Percentiles rank a stretch among this genome's conserved stretches.
Conservation (phyloP, 495 filamentous ascomycete species). For the Daldinia bambusicola region DNA sequence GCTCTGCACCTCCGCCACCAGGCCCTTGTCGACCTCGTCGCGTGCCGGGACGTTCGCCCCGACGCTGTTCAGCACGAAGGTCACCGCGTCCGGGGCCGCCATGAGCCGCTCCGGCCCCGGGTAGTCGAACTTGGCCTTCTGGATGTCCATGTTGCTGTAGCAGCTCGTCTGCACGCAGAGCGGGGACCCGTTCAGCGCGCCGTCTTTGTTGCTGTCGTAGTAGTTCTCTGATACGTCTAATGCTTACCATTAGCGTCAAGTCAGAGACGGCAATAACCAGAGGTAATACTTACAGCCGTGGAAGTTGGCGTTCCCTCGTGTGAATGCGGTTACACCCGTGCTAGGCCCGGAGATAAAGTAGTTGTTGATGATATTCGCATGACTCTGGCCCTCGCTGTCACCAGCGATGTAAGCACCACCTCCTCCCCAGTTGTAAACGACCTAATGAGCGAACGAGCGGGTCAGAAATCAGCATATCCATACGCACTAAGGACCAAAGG, state of each 20-base stretch:
- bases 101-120: conserved; percentile 31
- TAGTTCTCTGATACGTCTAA: conserved; percentile 53
- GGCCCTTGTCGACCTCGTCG: conserved; percentile 36
- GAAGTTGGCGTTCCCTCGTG: conserved; percentile 49
- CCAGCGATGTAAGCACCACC: conserved; percentile 52
- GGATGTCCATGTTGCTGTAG: conserved; percentile 43
- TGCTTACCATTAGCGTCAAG: neutral
- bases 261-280: neutral
- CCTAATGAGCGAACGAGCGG: neutral
- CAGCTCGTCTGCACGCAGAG: conserved; percentile 46
- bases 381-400: conserved; percentile 50
- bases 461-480: neutral
- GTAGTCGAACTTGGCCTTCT: conserved; percentile 30
- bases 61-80: conserved; percentile 8
- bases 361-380: conserved; percentile 55
- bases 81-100: neutral
- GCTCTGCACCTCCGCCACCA: conserved; percentile 43
- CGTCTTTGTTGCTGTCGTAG: conserved; percentile 51
- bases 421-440: conserved; percentile 55
- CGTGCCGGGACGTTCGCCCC: conserved; percentile 39
- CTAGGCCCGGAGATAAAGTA: conserved; percentile 57
- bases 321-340: conserved; percentile 50
- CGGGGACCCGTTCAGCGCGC: conserved; percentile 50
- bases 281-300: conserved; percentile 44
- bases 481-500: neutral